Conservation (phyloP, 2,329 filamentous ascomycete species). For the Pestalotiopsis sp. region DNA sequence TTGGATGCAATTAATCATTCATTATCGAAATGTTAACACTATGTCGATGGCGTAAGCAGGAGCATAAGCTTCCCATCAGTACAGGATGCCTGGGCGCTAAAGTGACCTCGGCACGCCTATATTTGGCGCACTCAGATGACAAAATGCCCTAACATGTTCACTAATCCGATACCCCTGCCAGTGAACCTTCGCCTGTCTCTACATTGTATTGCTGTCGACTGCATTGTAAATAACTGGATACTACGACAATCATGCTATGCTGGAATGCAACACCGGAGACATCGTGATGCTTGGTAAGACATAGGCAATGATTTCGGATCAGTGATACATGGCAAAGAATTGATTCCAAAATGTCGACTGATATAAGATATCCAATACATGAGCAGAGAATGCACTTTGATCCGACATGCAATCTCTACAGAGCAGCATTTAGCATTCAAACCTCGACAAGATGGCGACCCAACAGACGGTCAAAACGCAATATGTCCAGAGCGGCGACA, state of each 20-base stretch:
- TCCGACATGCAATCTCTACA: not conserved
- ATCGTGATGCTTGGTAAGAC: too few relatives aligned
- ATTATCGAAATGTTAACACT: not conserved
- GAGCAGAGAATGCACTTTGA: not conserved
- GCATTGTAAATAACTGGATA: not conserved
- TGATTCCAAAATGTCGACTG: too few relatives aligned
- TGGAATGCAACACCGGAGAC: too few relatives aligned
- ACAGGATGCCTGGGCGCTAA: not conserved
- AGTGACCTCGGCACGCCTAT: not conserved
- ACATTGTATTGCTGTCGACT: too few relatives aligned
- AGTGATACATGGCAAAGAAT: too few relatives aligned
- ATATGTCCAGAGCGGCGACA: not conserved
- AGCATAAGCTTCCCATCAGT: not conserved
- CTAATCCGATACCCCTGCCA: not conserved
- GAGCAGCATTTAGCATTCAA: not conserved
- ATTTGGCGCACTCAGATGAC: not conserved
- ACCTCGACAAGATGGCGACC: not conserved
- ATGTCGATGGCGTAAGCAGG: not conserved
- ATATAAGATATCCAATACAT: too few relatives aligned
- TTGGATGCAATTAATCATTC: too few relatives aligned
- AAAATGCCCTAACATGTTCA: not conserved
- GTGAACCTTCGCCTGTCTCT: too few relatives aligned
- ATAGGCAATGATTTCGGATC: too few relatives aligned
- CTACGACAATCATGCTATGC: not conserved
- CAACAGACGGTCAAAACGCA: not conserved